Base-by-base conservation (phyloP, 305 asterid species). In the Solanum chacoense region DNA sequence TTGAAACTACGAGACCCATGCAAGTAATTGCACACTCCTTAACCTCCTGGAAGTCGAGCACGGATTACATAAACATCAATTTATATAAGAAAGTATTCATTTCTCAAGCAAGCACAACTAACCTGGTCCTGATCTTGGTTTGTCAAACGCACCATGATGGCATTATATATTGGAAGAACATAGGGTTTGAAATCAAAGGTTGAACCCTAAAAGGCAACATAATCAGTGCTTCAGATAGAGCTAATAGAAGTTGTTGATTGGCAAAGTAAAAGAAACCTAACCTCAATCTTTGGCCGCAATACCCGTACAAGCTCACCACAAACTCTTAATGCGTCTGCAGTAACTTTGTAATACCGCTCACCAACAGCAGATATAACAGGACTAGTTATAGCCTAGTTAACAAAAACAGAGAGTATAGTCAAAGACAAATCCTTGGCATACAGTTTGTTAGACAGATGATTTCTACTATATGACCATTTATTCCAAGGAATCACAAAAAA, bases 121-220 rank as follows among this genome's bases (percentile, higher is more conserved):
- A 96, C 99, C 98, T 98, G 99, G 92, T 98, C 99, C 92, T 98
- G 99, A 92, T 98, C 99, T 95, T 98, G 99, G 93, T 98, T 98
- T 88, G 98, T 96, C 94, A 96, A 92, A 76, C 99, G 98, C 88
- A 98, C 91, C 99, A 98, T 98, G 87, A 98, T 95, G 79, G 99
- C 98, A 69, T 92, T 93, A 86, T 96, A 96, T 90, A 98, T 95
- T 89, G 98, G 97, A 92, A 92, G 98, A 88, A 96, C 98, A 91
- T 94, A 98, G 13, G 98, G 96, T 91, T 94, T 95, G 93, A 98
- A 98, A 92, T 98, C 99, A 93, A 96, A 96, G 84, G 91, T 93
- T 86, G 91, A 90, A 88, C 91, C 98, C 99, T 98, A 93, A 42
- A 77, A 4, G 89, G 91, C 50, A 89, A 89, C 28, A 89, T 34